Evolutionary conservation across 2,329 filamentous ascomycete species (phyloP), one percentile per base, ranked within the genome.

Genomic region (Colletotrichum kahawae): DNA sequence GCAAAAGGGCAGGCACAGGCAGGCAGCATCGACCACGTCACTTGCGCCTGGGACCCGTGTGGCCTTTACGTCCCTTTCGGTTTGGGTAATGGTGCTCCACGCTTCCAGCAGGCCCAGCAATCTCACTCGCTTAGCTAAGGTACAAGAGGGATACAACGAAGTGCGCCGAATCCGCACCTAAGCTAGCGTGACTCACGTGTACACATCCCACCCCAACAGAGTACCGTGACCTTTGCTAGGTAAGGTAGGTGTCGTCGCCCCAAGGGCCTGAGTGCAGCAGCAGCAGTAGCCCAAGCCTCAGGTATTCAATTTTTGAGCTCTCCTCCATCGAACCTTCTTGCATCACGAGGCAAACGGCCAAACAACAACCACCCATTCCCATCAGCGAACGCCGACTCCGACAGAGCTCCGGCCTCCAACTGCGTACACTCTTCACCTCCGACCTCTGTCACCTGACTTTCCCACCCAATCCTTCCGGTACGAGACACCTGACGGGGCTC

Each of bases 11-110:
- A 54, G 21, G 57, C 33, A 48, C 48, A 59, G 57, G 79, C 80
- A 82, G 81, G 81, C 81, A 82, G 80, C 82, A 82, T 82, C 80
- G 81, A 81, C 80, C 83, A 82, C 81, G 81, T 83, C 81, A 83
- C 81, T 82, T 68, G 65, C 60, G 63, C 71, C 68, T 76, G 24
- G 64, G 57, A 62, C 71, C 62, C 51, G 71, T 56, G 63, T 67
- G 69, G 27, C 68, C 60, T 71, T 67, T 34, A 51, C 34, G 59
- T 36, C 71, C 34, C 69, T 54, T 62, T 56, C 48, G 67, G 63
- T 56, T 65, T 74, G 36, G 38, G 57, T 36, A 51, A 36, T 33
- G 31, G 27, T 43, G 69, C 36, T 67, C 72, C 36, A 74, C 36
- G 68, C 62, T 71, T 29, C 36, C 43, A 71, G 70, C 64, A 60